phyloP scores from a whole-genome alignment of 495 filamentous ascomycete species.

The Penicillium dipodomyicola region DNA sequence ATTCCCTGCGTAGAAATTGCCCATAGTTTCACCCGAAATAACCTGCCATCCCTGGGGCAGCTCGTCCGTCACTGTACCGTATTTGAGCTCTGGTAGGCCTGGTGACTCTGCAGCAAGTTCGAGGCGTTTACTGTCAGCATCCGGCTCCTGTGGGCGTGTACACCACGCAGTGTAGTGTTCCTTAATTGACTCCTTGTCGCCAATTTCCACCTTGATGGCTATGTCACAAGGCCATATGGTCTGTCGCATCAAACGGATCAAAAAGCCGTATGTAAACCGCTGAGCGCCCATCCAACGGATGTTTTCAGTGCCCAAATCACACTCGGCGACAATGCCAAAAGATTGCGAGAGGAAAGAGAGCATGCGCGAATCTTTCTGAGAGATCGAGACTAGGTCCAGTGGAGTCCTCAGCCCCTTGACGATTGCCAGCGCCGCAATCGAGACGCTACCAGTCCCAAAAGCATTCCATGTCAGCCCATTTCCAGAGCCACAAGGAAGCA shows the following conservation, averaged over 20 bases:
- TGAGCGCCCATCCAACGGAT: conserved; percentile 86
- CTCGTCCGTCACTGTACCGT: conserved; percentile 73
- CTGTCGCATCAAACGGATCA: conserved; percentile 67
- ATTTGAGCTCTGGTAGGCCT: conserved; percentile 69
- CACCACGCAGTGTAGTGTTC: conserved; percentile 63
- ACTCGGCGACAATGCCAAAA: conserved; percentile 85
- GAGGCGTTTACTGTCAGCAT: conserved; percentile 22
- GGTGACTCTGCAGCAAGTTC: conserved; percentile 32
- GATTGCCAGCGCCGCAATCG: conserved; percentile 72
- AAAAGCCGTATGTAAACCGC: conserved; percentile 81
- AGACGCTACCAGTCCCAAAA: conserved; percentile 74
- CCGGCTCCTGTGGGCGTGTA: conserved; percentile 26
- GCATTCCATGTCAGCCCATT: conserved; percentile 93
- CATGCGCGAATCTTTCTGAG: conserved; percentile 67
- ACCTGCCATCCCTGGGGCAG: conserved; percentile 74
- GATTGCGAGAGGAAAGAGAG: conserved; percentile 91
- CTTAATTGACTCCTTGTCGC: conserved; percentile 72
- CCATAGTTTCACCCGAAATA: conserved; percentile 68
- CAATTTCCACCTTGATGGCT: conserved; percentile 73
- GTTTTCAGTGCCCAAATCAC: conserved; percentile 84
- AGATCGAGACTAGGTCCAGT: conserved; percentile 82
- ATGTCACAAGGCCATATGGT: conserved; percentile 86
- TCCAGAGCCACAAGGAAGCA: conserved; percentile 88
- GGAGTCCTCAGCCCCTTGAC: conserved; percentile 81
- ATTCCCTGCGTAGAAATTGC: conserved; percentile 93